A percentile compares a stretch with the other conserved stretches of the same genome.
phyloP scores from a whole-genome alignment of 306 rosid species.

The Fragaria iinumae region DNA sequence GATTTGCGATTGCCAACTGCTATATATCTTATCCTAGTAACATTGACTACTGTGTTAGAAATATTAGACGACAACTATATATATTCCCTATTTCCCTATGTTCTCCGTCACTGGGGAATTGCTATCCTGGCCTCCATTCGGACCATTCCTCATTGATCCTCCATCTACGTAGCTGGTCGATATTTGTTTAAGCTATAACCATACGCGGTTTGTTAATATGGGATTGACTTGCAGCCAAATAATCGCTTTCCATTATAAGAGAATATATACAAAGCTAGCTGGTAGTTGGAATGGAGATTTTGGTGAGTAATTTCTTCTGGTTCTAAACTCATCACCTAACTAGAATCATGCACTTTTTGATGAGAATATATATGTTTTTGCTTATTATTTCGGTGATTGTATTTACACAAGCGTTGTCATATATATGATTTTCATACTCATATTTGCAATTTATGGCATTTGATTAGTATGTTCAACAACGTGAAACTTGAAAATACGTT shows the following conservation, averaged over 20 bases:
- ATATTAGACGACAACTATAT: background rate
- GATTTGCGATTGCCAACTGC: background rate
- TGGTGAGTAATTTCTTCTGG: background rate
- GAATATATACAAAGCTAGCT: background rate
- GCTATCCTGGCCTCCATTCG: background rate
- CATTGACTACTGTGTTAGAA: background rate
- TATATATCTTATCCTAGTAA: background rate
- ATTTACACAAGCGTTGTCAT: too few relatives aligned
- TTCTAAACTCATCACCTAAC: background rate
- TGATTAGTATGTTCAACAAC: too few relatives aligned
- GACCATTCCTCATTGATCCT: background rate
- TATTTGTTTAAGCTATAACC: background rate
- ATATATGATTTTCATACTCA: too few relatives aligned
- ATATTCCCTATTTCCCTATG: background rate
- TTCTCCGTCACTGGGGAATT: background rate
- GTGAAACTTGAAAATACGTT: too few relatives aligned
- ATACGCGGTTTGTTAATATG: background rate
- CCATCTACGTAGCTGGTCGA: background rate
- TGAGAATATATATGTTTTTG: too few relatives aligned
- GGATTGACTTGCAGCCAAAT: slow-evolving; percentile 5
- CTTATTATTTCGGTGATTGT: too few relatives aligned
- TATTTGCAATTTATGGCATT: too few relatives aligned
- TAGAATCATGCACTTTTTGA: too few relatives aligned
- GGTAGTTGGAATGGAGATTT: background rate
- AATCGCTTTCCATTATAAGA: background rate